A percentile compares a stretch with the other conserved stretches of the same genome.
Conservation (phyloP, 208 protist species). For the Angomonas deanei region DNA sequence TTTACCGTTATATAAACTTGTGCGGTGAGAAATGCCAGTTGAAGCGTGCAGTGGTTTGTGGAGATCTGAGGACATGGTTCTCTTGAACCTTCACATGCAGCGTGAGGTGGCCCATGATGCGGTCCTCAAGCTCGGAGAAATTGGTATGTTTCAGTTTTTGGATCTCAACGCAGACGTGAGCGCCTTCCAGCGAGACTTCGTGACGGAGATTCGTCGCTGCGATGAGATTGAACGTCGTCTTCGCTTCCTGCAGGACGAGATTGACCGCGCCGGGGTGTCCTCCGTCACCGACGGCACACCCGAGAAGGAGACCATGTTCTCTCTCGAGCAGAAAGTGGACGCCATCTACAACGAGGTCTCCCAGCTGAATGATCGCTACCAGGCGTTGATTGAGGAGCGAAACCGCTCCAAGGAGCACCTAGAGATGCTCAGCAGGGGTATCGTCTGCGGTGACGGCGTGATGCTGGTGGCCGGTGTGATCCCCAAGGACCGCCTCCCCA, state of each 20-base stretch:
- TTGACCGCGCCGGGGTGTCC: conserved; percentile 69
- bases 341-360: conserved; percentile 87
- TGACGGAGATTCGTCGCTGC: conserved; percentile 95
- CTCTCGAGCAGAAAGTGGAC: conserved; percentile 89
- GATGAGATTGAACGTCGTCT: conserved; percentile 97
- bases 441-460: conserved; percentile 49
- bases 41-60: conserved; percentile 89
- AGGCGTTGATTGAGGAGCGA: conserved; percentile 74
- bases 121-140: conserved; percentile 93
- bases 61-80: conserved; percentile 96
- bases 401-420: conserved; percentile 79
- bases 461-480: conserved; percentile 95
- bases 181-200: conserved; percentile 96
- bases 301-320: conserved; percentile 74
- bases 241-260: conserved; percentile 91
- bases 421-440: conserved; percentile 64
- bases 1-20: not conserved
- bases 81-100: conserved; percentile 96
- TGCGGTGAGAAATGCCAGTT: conserved; percentile 35
- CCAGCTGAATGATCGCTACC: conserved; percentile 88
- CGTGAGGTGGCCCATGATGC: conserved; percentile 95
- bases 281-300: conserved; percentile 28
- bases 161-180: conserved; percentile 94
- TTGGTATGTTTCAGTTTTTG: conserved; percentile 94
- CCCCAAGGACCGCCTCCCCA: conserved; percentile 70